Conservation (phyloP, 2,329 filamentous ascomycete genomes). For the Epichloe sylvatica region DNA sequence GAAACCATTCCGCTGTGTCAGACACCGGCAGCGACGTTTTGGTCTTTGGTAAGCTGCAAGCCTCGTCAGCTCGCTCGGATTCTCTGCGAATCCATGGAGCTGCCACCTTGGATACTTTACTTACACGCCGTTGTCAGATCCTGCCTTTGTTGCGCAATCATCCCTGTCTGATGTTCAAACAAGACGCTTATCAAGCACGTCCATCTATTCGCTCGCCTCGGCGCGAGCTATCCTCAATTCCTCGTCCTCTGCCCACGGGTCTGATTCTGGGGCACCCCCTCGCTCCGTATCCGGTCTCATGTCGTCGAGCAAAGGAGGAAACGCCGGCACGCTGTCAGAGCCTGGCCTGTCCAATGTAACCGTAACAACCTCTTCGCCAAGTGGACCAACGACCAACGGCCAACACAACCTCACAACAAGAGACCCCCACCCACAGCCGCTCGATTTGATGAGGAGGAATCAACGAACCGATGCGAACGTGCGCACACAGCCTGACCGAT, state of each 20-base stretch:
- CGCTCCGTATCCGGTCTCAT: slow-evolving; percentile 34
- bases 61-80: slow-evolving; percentile 33
- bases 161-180: slow-evolving; percentile 38
- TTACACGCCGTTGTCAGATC: slow-evolving; percentile 31
- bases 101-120: slow-evolving; percentile 12
- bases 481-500: slow-evolving; percentile 38
- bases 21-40: slow-evolving; percentile 28
- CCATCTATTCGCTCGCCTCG: slow-evolving; percentile 55
- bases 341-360: slow-evolving; percentile 37
- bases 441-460: slow-evolving; percentile 33
- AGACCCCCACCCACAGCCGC: slow-evolving; percentile 24
- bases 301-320: slow-evolving; percentile 28
- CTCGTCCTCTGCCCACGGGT: slow-evolving; percentile 37
- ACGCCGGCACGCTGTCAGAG: slow-evolving; percentile 31
- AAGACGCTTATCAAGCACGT: slow-evolving; percentile 60
- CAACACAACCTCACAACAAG: slow-evolving; percentile 33
- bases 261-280: slow-evolving; percentile 30
- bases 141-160: slow-evolving; percentile 29
- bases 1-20: slow-evolving; percentile 29
- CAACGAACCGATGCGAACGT: slow-evolving; percentile 23
- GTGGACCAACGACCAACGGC: slow-evolving; percentile 23
- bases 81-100: slow-evolving; percentile 31
- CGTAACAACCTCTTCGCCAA: slow-evolving; percentile 33
- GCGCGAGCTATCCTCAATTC: slow-evolving; percentile 36
- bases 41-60: slow-evolving; percentile 23